Evolutionary conservation across 2,329 filamentous ascomycete genomes (phyloP), one percentile per base, ranked within the genome.

Genomic region (Clarireedia homoeocarpa): DNA sequence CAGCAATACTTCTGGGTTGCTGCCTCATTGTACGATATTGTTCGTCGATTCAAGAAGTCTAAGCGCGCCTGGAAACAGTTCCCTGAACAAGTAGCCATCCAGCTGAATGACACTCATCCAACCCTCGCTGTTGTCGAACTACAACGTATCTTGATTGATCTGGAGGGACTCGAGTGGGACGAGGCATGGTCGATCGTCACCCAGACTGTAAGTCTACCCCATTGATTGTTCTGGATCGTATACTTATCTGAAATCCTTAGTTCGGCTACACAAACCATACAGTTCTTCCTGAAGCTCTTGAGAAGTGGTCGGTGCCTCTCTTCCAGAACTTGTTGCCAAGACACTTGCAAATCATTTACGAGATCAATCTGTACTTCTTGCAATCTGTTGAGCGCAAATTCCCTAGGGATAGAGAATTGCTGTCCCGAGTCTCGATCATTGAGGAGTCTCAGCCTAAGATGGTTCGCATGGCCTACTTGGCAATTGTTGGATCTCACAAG

Each of bases 1-100:
- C 94, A 99, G 73, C 94, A 99, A 72, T 99, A 99, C 79, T 99
- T 99, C 76, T 99, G 94, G 94, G 95, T 96, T 68, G 91, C 94
- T 52, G 94, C 94, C 15, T 99, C 94, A 15, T 80, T 99, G 4
- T 90, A 90, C 69, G 94, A 99, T 67, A 99, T 99, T 69, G 88
- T 99, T 58, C 88, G 94, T 57, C 86, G 94, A 58, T 99, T 97
- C 84, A 99, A 97, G 80, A 99, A 97, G 81, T 85, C 90, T 17
- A 91, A 89, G 76, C 85, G 92, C 61, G 76, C 86, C 6, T 99
- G 94, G 94, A 85, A 75, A 63, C 88, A 95, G 67, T 99, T 99
- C 74, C 80, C 92, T 46, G 92, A 95, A 50, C 91, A 96, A 71
- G 87, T 97, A 58, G 94, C 94, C 44, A 97, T 99, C 63, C 94